Conservation (phyloP, 2,329 filamentous ascomycete genomes). For the Stachybotrys chartarum region DNA sequence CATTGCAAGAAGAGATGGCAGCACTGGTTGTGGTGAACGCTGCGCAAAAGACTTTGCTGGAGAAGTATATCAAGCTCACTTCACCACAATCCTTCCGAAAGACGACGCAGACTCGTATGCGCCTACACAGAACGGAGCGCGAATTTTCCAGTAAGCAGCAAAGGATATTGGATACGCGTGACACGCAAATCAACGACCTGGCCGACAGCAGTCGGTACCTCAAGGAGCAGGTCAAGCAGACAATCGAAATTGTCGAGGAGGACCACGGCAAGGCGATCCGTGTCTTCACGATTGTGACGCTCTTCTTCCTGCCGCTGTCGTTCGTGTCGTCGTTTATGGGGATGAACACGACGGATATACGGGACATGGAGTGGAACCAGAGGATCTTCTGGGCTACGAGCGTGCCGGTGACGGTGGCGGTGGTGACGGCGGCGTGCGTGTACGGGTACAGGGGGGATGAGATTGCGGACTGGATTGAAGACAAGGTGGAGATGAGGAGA, state of each 20-base stretch:
- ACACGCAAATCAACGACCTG: background rate
- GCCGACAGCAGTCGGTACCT: background rate
- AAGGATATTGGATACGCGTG: background rate
- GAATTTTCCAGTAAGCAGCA: background rate
- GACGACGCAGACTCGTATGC: background rate
- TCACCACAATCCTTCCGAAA: background rate
- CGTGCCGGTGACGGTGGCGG: conserved; percentile 26
- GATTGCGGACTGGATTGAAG: conserved; percentile 1
- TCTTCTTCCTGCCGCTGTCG: conserved; percentile 27
- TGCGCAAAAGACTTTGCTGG: background rate
- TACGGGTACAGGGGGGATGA: conserved; percentile 14
- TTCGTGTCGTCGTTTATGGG: conserved; percentile 26
- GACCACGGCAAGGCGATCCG: conserved; percentile 22
- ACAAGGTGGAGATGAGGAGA: background rate
- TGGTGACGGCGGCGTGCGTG: conserved; percentile 16
- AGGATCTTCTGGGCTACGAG: conserved; percentile 33
- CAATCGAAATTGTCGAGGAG: conserved; percentile 18
- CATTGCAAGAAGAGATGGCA: background rate
- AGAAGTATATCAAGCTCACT: background rate
- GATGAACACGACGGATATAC: conserved; percentile 36
- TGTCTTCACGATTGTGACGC: conserved; percentile 31
- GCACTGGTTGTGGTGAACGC: background rate
- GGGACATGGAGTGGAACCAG: conserved; percentile 29
- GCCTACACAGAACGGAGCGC: background rate
- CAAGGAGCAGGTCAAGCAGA: conserved; percentile 15